Evolutionary conservation across 805 yeast species (phyloP).

Genomic region (Candida peoriensis): DNA sequence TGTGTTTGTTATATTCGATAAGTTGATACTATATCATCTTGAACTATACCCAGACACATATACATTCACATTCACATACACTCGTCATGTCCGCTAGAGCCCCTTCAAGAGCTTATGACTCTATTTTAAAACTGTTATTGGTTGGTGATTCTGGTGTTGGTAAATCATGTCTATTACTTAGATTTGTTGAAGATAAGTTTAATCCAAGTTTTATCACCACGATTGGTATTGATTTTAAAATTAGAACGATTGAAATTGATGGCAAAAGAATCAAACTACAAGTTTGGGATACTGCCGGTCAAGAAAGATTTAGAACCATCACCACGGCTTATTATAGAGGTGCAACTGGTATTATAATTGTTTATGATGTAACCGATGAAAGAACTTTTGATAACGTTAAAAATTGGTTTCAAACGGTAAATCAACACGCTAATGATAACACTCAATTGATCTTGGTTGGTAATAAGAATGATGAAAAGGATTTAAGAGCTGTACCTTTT

Average conservation of each 20-base stretch:
- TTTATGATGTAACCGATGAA: slow-evolving; percentile 82
- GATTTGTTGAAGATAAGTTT: slow-evolving; percentile 95
- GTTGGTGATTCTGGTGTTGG: slow-evolving; percentile 95
- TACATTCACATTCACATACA: no score
- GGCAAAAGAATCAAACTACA: slow-evolving; percentile 92
- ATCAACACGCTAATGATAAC: slow-evolving; percentile 94
- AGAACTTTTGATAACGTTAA: slow-evolving; percentile 89
- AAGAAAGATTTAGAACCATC: slow-evolving; percentile 90
- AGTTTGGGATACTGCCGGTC: slow-evolving; percentile 98
- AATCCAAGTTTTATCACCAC: slow-evolving; percentile 96
- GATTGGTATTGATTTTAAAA: slow-evolving; percentile 96
- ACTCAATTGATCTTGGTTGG: slow-evolving; percentile 94
- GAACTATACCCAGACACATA: no score
- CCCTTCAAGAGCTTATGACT: slow-evolving; percentile 73
- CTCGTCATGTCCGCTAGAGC: slow-evolving; percentile 49
- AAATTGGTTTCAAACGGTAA: slow-evolving; percentile 93
- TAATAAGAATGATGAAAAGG: slow-evolving; percentile 90
- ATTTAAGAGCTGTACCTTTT: slow-evolving; percentile 75
- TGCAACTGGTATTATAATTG: slow-evolving; percentile 81
- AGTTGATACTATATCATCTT: no score
- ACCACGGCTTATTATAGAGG: slow-evolving; percentile 91
- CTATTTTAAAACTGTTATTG: slow-evolving; percentile 84
- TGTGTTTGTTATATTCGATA: no score
- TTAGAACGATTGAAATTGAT: slow-evolving; percentile 89
- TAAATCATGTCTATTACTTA: slow-evolving; percentile 80